These are phyloP conservation scores for Fusarium piperis DNA, from an alignment of 2,329 filamentous ascomycete genomes.

Conservation along the genomic window DNA sequence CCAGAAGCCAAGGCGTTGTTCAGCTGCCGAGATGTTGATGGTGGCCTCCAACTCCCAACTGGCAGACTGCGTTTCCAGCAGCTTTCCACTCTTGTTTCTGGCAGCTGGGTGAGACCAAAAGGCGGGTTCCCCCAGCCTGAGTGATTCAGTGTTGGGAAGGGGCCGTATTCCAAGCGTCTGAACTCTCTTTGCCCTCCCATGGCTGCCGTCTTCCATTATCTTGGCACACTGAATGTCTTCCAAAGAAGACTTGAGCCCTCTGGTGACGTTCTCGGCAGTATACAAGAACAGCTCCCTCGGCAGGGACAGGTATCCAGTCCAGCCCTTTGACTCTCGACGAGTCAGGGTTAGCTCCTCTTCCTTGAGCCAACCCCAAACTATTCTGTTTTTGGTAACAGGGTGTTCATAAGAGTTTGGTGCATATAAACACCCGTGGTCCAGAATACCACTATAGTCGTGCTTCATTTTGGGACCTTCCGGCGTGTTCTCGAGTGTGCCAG, in stretches of 20 bases:
- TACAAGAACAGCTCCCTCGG: constrained; percentile 56
- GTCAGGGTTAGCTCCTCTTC: constrained; percentile 59
- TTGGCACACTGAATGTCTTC: constrained; percentile 55
- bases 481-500: constrained; percentile 42
- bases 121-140: constrained; percentile 26
- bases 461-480: constrained; percentile 36
- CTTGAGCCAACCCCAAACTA: constrained; percentile 61
- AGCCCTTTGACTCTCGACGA: constrained; percentile 55
- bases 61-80: neutral
- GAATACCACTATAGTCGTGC: constrained; percentile 54
- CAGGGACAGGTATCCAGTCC: constrained; percentile 59
- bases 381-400: constrained; percentile 49
- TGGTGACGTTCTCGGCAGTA: constrained; percentile 48
- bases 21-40: constrained; percentile 20
- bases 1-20: constrained; percentile 32
- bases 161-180: constrained; percentile 55
- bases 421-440: constrained; percentile 60
- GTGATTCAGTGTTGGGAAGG: constrained; percentile 27
- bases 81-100: neutral
- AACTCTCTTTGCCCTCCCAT: constrained; percentile 45
- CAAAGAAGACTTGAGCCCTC: constrained; percentile 49
- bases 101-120: constrained; percentile 16
- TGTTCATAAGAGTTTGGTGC: constrained; percentile 61
- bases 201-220: neutral
- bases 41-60: constrained; percentile 42